phyloP scores from a whole-genome alignment of 352 stramenopile species.

The Phytophthora citrophthora region DNA sequence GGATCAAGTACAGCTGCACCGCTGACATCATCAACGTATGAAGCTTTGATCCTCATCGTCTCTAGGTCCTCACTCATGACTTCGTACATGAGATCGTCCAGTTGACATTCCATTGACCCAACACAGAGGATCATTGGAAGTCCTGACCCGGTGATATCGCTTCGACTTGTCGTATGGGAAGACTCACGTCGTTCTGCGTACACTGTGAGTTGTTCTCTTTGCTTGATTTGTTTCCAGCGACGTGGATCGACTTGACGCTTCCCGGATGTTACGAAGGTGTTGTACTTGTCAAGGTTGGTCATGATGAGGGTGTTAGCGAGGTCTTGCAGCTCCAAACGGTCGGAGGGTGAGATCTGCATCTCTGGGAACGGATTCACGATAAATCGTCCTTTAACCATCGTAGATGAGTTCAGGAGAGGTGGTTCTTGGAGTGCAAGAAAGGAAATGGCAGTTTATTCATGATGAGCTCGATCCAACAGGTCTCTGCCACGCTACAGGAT shows the following conservation, averaged over 20 bases:
- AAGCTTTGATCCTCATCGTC: too few species aligned
- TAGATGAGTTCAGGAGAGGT: neutral
- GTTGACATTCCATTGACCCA: conserved; percentile 21
- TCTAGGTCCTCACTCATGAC: too few species aligned
- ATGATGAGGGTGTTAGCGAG: conserved; percentile 28
- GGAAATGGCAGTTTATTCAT: neutral
- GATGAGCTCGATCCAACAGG: neutral
- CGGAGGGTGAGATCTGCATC: conserved; percentile 21
- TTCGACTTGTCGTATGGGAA: neutral
- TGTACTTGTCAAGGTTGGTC: conserved; percentile 20
- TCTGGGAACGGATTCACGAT: conserved; percentile 41
- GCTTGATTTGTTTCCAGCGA: conserved; percentile 45
- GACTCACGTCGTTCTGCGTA: conserved; percentile 32
- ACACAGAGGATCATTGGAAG: conserved; percentile 29
- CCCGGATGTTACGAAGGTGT: conserved; percentile 23
- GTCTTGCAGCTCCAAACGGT: conserved; percentile 28
- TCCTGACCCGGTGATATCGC: neutral
- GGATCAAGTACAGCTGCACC: too few species aligned
- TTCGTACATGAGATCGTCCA: too few species aligned
- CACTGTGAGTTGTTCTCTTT: conserved; percentile 36
- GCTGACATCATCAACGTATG: too few species aligned
- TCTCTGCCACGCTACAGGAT: neutral
- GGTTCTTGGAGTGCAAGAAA: conserved; percentile 4
- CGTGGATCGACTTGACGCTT: conserved; percentile 27
- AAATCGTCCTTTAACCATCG: conserved; percentile 32